Evolutionary conservation across 371 early-diverging fungal species (phyloP), one percentile per base, ranked within the genome.

Genomic region (Umbelopsis sp.): DNA sequence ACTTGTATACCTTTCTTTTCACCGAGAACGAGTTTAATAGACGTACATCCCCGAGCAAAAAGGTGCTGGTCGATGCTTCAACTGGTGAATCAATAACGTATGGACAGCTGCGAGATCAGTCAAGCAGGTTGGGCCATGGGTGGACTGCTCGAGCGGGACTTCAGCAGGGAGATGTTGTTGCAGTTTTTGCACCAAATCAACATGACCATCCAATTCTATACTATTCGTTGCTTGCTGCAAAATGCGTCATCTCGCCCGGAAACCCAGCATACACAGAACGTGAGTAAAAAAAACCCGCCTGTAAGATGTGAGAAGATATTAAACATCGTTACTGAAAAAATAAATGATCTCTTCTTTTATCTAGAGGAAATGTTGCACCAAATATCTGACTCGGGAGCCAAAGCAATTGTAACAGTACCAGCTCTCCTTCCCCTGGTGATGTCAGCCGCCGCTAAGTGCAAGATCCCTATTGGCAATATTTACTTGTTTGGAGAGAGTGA

Each of bases 151-250:
- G 87, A 65, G 75, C 88, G 6, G 84, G 84, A 0, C 80, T 94
- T 29, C 80, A 86, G 50, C 80, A 82, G 44, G 89, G 93, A 41
- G 91, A 94, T 69, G 89, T 89, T 0, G 83, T 93, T 20, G 93
- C 89, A 37, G 77, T 92, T 9, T 89, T 89, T 68, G 80, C 92
- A 16, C 92, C 91, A 41, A 95, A 94, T 53, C 80, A 82, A 63
- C 72, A 71, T 44, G 76, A 82, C 63, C 83, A 82, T 68, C 69
- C 69, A 63, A 57, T 82, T 11, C 62, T 83, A 3, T 79, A 79
- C 44, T 72, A 79, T 35, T 83, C 83, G 1, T 46, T 82, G 29
- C 63, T 82, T 7, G 83, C 74, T 18, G 83, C 83, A 22, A 57
- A 73, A 53, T 76, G 77, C 53, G 77, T 65, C 24, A 68, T 82